phyloP scores from a whole-genome alignment of 192 early-diverging fungal genomes.

The Coemansia sp. region DNA sequence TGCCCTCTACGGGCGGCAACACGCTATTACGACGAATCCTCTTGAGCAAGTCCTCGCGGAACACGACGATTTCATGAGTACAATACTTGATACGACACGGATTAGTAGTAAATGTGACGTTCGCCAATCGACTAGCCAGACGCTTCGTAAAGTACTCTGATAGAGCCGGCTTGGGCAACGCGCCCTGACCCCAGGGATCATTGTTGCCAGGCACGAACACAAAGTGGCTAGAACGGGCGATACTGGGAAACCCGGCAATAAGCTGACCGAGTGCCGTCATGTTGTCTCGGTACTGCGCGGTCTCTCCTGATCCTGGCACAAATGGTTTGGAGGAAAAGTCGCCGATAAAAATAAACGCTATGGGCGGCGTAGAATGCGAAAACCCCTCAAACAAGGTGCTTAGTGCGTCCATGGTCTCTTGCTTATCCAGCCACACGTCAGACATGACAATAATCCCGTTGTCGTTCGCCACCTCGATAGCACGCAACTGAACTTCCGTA shows the following conservation, averaged over 20 bases:
- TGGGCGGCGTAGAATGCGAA: constrained; percentile 61
- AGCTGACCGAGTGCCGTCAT: constrained; percentile 45
- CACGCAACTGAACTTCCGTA: constrained; percentile 48
- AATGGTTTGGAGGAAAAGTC: constrained; percentile 81
- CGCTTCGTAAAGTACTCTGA: constrained; percentile 69
- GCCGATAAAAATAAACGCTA: constrained; percentile 85
- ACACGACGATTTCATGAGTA: constrained; percentile 88
- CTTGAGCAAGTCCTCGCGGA: constrained; percentile 81
- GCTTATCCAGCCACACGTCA: constrained; percentile 86
- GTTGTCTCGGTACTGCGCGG: constrained; percentile 59
- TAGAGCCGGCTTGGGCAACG: constrained; percentile 72
- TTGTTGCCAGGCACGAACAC: constrained; percentile 87
- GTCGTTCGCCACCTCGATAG: constrained; percentile 56
- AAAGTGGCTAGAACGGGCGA: constrained; percentile 60
- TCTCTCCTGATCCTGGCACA: constrained; percentile 61
- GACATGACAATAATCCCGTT: constrained; percentile 78
- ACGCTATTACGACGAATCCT: constrained; percentile 75
- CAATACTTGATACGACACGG: constrained; percentile 90
- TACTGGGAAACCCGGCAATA: constrained; percentile 33
- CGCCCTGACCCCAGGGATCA: constrained; percentile 76
- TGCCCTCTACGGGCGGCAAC: constrained; percentile 57
- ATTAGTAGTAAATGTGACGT: constrained; percentile 73
- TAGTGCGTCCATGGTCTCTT: constrained; percentile 72
- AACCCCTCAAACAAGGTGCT: constrained; percentile 75
- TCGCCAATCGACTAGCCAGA: constrained; percentile 58